Base-by-base conservation (phyloP, 345 rosid genomes). In the Camelina neglecta region DNA sequence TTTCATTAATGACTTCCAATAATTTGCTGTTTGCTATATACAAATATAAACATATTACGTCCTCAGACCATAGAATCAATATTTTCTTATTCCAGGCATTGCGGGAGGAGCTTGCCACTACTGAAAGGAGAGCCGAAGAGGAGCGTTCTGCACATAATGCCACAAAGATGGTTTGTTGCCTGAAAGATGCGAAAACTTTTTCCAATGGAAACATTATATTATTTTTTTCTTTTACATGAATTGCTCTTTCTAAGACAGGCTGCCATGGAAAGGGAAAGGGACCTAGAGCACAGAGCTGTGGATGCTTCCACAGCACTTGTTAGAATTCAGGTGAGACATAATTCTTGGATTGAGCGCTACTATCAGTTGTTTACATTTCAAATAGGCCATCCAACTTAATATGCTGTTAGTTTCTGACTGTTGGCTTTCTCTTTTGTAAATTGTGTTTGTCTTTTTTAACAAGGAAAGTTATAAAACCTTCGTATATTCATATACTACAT, bases 261-360 rank as follows among this genome's bases (percentile, higher is more conserved):
- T 84, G 88, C 97, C 60, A 91, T 86, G 96, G 98, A 91, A 75
- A 89, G 99, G 88, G 97, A 95, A 83, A 89, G 85, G 74, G 98
- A 95, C 67, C 76, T 90, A 79, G 97, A 95, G 81, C 96, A 92
- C 80, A 87, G 94, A 81, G 97, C 99, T 69, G 83, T 89, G 69
- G 97, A 95, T 82, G 81, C 97, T 66, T 88, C 99, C 61, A 84
- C 96, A n/a, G 98, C 93, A 63, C 93, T 95, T 65, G 94, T 97
- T 74, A 91, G 93, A 81, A 80, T 86, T 72, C 99, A 95, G 97
- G 99, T 95, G 85, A 85, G 62, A 60, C 79, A 75, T 59, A 73
- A 39, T 20, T 45, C 62, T 50, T 62, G 42, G 47, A 60, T 41
- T 61, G 53, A 72, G 7, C 10, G 9, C 11, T 67, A 54, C 13